These are phyloP conservation scores for Yarrowia hollandica DNA, from an alignment of 805 yeast species.

Conservation along the genomic window DNA sequence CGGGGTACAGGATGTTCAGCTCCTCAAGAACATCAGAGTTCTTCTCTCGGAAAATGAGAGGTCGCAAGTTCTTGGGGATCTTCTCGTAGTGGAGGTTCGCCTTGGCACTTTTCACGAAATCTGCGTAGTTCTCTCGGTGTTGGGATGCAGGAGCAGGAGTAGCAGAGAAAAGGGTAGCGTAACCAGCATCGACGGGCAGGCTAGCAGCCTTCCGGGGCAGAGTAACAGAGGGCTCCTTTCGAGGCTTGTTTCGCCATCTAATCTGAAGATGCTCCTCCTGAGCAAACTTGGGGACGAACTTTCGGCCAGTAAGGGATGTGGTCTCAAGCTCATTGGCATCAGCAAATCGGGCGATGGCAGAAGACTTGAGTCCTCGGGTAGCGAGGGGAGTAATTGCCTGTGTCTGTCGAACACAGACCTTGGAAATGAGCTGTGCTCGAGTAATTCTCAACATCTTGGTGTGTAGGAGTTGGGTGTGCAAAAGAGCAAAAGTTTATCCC, in stretches of 20 bases:
- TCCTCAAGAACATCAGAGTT: constrained; percentile 18
- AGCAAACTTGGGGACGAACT: constrained; percentile 26
- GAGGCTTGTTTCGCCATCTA: constrained; percentile 7
- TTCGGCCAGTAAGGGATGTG: constrained; percentile 14
- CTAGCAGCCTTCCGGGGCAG: constrained; percentile 6
- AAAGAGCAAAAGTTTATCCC: constrained; percentile 20
- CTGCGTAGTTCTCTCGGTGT: not conserved
- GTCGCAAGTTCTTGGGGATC: constrained; percentile 29
- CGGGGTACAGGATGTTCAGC: constrained; percentile 19
- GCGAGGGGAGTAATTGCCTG: constrained; percentile 5
- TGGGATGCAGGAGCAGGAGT: not conserved
- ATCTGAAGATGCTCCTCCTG: constrained; percentile 25
- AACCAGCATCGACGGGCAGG: not conserved
- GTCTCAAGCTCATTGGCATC: constrained; percentile 10
- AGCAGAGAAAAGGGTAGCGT: not conserved
- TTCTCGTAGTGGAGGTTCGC: constrained; percentile 5
- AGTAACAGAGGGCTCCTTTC: constrained; percentile 1
- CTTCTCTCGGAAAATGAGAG: constrained; percentile 19
- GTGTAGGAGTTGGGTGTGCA: not conserved
- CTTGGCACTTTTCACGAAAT: not conserved
- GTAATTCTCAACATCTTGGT: constrained; percentile 18
- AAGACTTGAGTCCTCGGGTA: constrained; percentile 1
- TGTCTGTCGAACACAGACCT: constrained; percentile 24
- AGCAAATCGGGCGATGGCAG: not conserved
- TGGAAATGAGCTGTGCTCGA: constrained; percentile 24